phyloP scores from a whole-genome alignment of 1,284 basidiomycete genomes.

The Ganoderma resinaceum region DNA sequence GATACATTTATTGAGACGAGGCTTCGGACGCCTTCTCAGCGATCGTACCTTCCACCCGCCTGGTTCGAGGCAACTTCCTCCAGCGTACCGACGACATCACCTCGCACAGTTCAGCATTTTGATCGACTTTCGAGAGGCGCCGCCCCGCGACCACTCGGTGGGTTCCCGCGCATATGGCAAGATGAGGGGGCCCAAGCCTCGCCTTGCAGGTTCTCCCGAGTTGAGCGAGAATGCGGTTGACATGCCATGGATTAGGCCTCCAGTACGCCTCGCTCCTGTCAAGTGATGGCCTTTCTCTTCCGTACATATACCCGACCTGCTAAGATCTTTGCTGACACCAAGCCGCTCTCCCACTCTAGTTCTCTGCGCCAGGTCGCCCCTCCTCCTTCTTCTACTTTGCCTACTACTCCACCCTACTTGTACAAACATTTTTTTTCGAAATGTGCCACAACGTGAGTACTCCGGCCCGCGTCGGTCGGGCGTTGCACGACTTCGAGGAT shows the following conservation, averaged over 20 bases:
- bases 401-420: constrained; percentile 11
- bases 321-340: constrained; percentile 20
- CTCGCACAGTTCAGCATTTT: constrained; percentile 35
- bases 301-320: constrained; percentile 28
- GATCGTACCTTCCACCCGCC: constrained; percentile 28
- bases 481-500: constrained; percentile 2
- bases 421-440: constrained; percentile 30
- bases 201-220: constrained; percentile 39
- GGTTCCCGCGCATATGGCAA: constrained; percentile 36
- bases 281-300: constrained; percentile 37
- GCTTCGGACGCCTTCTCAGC: constrained; percentile 28
- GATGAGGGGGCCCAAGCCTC: constrained; percentile 42
- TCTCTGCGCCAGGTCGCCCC: constrained; percentile 29
- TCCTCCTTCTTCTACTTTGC: constrained; percentile 22
- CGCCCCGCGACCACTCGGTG: constrained; percentile 34
- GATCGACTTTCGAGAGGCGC: constrained; percentile 35
- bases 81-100: constrained; percentile 31
- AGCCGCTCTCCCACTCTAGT: constrained; percentile 24
- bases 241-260: constrained; percentile 39
- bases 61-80: constrained; percentile 26
- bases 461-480: constrained; percentile 1
- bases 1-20: constrained; percentile 24
- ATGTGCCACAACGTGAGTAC: constrained; percentile 82
- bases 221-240: constrained; percentile 40
- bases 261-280: constrained; percentile 37